A percentile compares a stretch with the other conserved stretches of the same genome.
Conservation (phyloP, 768 basidiomycete genomes). For the Mycena maculata region DNA sequence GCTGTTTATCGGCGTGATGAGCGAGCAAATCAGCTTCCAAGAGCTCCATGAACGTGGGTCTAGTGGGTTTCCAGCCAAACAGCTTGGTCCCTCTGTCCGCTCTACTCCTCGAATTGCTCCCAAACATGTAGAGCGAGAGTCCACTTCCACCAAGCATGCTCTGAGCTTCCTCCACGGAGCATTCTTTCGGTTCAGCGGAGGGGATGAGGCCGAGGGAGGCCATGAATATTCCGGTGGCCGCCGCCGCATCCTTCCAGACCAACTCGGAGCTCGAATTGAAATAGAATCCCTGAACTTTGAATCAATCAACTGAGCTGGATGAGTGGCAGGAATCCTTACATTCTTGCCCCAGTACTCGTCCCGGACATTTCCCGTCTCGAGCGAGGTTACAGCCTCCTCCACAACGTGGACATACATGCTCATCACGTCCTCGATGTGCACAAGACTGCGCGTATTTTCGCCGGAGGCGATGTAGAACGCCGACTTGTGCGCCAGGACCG, state of each 20-base stretch:
- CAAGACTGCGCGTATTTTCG: slow-evolving; percentile 16
- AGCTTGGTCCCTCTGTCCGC: slow-evolving; percentile 15
- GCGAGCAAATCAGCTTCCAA: slow-evolving; percentile 20
- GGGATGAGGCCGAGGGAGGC: slow-evolving; percentile 18
- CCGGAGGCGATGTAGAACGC: slow-evolving; percentile 21
- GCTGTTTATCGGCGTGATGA: slow-evolving; percentile 14
- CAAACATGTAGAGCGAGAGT: slow-evolving; percentile 14
- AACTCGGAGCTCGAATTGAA: slow-evolving; percentile 18
- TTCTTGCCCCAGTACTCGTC: slow-evolving; percentile 24
- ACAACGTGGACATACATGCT: slow-evolving; percentile 22
- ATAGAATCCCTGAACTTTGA: slow-evolving; percentile 16
- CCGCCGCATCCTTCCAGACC: slow-evolving; percentile 21
- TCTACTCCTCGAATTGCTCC: slow-evolving; percentile 20
- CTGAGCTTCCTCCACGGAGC: not conserved
- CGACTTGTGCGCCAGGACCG: slow-evolving; percentile 3
- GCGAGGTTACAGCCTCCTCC: slow-evolving; percentile 19
- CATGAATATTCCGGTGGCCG: slow-evolving; percentile 19
- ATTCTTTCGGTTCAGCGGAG: slow-evolving; percentile 15
- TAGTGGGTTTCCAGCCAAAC: slow-evolving; percentile 18
- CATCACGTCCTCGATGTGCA: slow-evolving; percentile 29
- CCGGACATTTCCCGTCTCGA: slow-evolving; percentile 7
- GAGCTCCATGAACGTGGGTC: slow-evolving; percentile 2
- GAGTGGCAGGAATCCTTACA: not conserved
- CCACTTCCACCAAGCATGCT: slow-evolving; percentile 5
- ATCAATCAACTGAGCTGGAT: not conserved